Evolutionary conservation across 2,329 filamentous ascomycete species (phyloP).

Genomic region (Neoscytalidium dimidiatum): DNA sequence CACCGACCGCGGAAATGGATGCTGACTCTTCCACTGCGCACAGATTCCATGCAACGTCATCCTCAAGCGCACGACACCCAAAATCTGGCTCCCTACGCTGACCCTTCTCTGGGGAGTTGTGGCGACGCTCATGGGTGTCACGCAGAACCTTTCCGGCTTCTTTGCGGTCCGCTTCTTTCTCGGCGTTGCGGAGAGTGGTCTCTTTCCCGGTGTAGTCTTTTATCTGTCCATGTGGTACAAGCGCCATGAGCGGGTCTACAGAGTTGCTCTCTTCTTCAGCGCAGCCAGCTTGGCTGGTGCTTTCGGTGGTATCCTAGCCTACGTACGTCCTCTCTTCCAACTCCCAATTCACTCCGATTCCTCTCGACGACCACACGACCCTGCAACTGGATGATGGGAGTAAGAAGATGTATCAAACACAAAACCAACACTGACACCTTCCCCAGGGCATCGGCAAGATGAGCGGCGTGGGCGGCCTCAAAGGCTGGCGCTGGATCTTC

Average conservation of each 20-base stretch:
- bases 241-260: slow-evolving; percentile 58
- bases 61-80: slow-evolving; percentile 61
- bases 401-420: background rate
- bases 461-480: slow-evolving; percentile 53
- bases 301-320: slow-evolving; percentile 63
- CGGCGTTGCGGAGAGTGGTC: slow-evolving; percentile 37
- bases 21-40: background rate
- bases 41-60: slow-evolving; percentile 63
- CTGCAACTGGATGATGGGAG: too few species aligned
- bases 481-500: slow-evolving; percentile 45
- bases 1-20: too few species aligned
- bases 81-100: slow-evolving; percentile 47
- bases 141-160: slow-evolving; percentile 49
- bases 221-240: slow-evolving; percentile 67
- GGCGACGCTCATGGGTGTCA: slow-evolving; percentile 53
- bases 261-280: slow-evolving; percentile 62
- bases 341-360: background rate
- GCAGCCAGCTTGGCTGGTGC: slow-evolving; percentile 60
- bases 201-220: slow-evolving; percentile 49
- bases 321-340: background rate
- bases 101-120: slow-evolving; percentile 54
- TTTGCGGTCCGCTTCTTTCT: slow-evolving; percentile 50
- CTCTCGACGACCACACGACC: background rate
- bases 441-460: slow-evolving; percentile 59
- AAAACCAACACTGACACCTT: background rate